Base-by-base conservation (phyloP, 225 moss, liverwort and hornwort genomes). In the Marchantia polymorpha region DNA sequence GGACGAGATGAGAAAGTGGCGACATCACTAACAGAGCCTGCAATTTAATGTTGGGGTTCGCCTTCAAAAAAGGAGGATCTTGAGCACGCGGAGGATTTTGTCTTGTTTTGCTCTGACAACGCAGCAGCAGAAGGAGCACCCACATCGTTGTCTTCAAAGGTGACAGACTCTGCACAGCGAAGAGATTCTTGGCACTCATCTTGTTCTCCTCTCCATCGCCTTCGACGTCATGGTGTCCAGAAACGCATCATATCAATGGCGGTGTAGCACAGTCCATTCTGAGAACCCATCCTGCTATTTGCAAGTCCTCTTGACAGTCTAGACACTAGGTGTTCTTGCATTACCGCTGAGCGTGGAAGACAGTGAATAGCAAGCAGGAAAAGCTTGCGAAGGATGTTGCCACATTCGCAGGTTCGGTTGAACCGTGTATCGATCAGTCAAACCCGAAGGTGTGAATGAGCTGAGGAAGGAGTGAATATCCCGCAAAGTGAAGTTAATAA, bases 161-260 rank as follows among this genome's bases (percentile, higher is more conserved):
- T 39, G 2, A 39, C 5, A 2, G 39, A 39, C 39, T 39, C 39
- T 39, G 39, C 39, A 39, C 3, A 39, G 27, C 4, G 11, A 27
- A 65, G 26, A 65, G 65, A 65, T 65, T 27, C 65, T 65, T 65
- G 65, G 65, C 27, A 65, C 65, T 29, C 65, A 65, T 29, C 65
- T 6, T n/a, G 7, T 25, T 12, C 4, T 59, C 59, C 59, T 20
- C 22, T 3, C 65, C 25, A 4, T 8, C 29, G 2, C 25, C 12
- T 65, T 65, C 12, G 27, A 0, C 29, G 65, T 65, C 29, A 65
- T 65, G 65, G 0, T 27, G 27, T 12, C 10, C 27, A 27, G 27
- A 14, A 27, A 65, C 65, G 65, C 65, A 19, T 0, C 2, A n/a
- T 2, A 39, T 2, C 39, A 39, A 5, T 39, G 39, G 39, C 39